A percentile compares a stretch with the other conserved stretches of the same genome.
These are phyloP conservation scores for Saururus chinensis DNA, from an alignment of 164 flowering plant genomes.

Conservation along the genomic window DNA sequence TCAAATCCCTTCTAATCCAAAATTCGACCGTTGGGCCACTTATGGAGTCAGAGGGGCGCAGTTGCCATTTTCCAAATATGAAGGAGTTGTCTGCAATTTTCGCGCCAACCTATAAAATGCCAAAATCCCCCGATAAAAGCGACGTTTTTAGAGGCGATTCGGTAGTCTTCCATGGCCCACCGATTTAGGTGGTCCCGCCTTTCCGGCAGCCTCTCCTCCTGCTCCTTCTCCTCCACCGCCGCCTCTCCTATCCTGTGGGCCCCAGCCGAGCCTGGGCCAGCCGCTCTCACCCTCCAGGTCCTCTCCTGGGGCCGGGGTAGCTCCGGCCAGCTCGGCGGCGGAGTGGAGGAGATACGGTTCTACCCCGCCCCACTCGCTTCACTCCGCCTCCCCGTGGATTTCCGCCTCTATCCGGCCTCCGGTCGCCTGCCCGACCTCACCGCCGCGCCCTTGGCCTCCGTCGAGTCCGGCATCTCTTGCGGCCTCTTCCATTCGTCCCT, in stretches of 20 bases:
- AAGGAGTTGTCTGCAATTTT: too few relatives aligned
- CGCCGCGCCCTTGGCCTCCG: background rate
- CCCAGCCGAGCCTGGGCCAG: constrained; percentile 9
- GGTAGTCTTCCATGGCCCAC: background rate
- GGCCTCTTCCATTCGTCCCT: constrained; percentile 80
- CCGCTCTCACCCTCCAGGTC: constrained; percentile 34
- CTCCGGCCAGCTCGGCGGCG: constrained; percentile 89
- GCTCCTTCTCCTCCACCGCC: background rate
- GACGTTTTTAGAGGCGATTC: too few relatives aligned
- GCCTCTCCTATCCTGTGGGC: constrained; percentile 22
- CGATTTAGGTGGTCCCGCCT: background rate
- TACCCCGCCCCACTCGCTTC: constrained; percentile 64
- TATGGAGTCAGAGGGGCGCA: too few relatives aligned
- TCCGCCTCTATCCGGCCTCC: constrained; percentile 34
- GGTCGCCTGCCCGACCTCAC: constrained; percentile 26
- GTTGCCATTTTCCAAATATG: too few relatives aligned
- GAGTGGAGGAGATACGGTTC: constrained; percentile 52
- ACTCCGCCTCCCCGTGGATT: constrained; percentile 39
- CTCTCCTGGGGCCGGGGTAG: constrained; percentile 88
- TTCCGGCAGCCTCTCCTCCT: background rate
- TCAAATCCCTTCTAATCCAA: too few relatives aligned
- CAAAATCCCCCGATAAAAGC: too few relatives aligned
- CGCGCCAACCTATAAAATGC: too few relatives aligned
- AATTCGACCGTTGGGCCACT: too few relatives aligned
- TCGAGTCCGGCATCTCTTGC: constrained; percentile 64